Conservation (phyloP, 2,329 filamentous ascomycete genomes). For the Diaporthe caulivora region DNA sequence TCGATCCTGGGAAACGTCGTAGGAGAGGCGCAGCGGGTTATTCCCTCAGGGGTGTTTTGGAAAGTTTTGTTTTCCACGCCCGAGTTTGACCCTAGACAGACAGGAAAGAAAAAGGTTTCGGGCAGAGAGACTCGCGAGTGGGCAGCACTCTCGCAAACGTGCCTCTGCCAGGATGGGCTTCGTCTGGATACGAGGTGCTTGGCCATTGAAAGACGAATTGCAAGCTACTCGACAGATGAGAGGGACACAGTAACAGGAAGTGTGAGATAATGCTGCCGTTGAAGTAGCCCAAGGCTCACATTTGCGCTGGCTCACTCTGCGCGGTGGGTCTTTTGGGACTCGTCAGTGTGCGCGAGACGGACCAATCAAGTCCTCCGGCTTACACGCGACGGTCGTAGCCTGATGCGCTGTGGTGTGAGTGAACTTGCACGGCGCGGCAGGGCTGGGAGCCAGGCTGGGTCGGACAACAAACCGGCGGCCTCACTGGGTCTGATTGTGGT, state of each 20-base stretch:
- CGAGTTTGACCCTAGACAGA: constrained; percentile 8
- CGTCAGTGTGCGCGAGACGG: constrained; percentile 27
- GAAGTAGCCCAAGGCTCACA: constrained; percentile 2
- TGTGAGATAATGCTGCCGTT: constrained; percentile 18
- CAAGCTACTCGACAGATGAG: not conserved
- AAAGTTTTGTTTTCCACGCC: constrained; percentile 18
- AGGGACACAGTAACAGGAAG: not conserved
- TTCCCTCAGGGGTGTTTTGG: not conserved
- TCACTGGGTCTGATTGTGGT: constrained; percentile 10
- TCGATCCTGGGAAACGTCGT: constrained; percentile 18
- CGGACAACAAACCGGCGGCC: constrained; percentile 35
- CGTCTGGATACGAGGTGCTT: not conserved
- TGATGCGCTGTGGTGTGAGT: constrained; percentile 23
- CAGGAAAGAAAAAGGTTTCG: constrained; percentile 19
- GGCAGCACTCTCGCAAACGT: constrained; percentile 9
- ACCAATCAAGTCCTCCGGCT: constrained; percentile 32
- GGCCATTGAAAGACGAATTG: not conserved
- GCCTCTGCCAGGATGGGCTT: constrained; percentile 3
- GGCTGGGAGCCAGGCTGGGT: constrained; percentile 34
- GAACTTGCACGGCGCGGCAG: constrained; percentile 27
- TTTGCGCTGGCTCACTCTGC: constrained; percentile 30
- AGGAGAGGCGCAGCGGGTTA: constrained; percentile 6
- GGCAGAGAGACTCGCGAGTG: constrained; percentile 16
- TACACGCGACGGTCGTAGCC: constrained; percentile 29
- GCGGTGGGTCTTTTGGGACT: constrained; percentile 19